Evolutionary conservation across 169 alveolate species (phyloP).

Genomic region (Amoebophrya sp.): DNA sequence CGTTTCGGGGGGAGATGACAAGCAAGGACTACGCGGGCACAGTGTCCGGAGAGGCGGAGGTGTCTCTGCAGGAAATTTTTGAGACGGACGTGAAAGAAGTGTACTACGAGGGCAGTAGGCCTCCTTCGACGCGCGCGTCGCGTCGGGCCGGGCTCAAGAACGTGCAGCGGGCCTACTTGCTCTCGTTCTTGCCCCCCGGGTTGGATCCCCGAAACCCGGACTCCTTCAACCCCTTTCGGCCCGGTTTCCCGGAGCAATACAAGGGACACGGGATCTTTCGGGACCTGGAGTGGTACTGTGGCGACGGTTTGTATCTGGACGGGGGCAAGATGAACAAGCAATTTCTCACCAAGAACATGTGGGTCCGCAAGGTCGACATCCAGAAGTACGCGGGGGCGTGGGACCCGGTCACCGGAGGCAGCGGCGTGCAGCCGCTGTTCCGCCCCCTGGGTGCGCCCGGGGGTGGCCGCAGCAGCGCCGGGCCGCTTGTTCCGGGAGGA

Average conservation of each 20-base stretch:
- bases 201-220: conserved; percentile 15
- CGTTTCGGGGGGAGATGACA: not conserved
- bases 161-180: not conserved
- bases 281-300: not conserved
- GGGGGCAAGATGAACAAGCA: not conserved
- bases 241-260: not conserved
- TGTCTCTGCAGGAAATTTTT: not conserved
- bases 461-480: not conserved
- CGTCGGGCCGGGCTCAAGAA: too few relatives aligned
- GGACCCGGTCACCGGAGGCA: not conserved
- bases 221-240: not conserved
- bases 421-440: conserved; percentile 2
- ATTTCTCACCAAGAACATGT: not conserved
- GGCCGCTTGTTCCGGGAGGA: not conserved
- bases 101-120: not conserved
- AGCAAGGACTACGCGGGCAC: not conserved
- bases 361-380: not conserved
- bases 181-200: not conserved
- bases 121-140: not conserved
- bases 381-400: not conserved
- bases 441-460: not conserved
- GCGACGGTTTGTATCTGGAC: not conserved
- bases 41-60: not conserved
- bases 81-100: not conserved
- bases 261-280: conserved; percentile 18